Conservation (phyloP, 2,329 filamentous ascomycete species). For the Fusarium succisae region DNA sequence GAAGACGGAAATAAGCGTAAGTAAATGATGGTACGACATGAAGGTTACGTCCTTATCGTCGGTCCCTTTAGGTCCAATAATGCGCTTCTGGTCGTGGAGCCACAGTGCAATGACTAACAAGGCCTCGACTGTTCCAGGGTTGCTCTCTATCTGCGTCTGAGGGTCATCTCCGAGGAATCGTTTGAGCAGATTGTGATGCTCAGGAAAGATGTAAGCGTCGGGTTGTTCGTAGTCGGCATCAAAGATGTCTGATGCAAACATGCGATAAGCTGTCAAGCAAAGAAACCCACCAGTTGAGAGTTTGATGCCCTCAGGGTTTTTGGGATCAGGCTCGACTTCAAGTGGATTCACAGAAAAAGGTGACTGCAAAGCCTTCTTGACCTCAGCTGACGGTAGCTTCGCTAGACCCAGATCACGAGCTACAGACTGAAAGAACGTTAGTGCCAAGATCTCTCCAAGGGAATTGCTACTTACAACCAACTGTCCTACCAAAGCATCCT, state of each 20-base stretch:
- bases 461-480: slow-evolving; percentile 64
- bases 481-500: slow-evolving; percentile 76
- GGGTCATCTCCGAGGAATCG: slow-evolving; percentile 63
- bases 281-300: slow-evolving; percentile 68
- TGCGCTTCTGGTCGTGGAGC: slow-evolving; percentile 61
- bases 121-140: slow-evolving; percentile 67
- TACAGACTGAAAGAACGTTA: slow-evolving; percentile 60
- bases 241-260: slow-evolving; percentile 71
- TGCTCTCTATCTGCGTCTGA: slow-evolving; percentile 57
- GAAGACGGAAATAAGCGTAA: slow-evolving; percentile 66
- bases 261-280: slow-evolving; percentile 68
- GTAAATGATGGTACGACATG: slow-evolving; percentile 68
- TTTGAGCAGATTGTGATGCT: slow-evolving; percentile 64
- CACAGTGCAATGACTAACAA: slow-evolving; percentile 68
- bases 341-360: slow-evolving; percentile 57
- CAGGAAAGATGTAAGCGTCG: slow-evolving; percentile 67
- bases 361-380: slow-evolving; percentile 56
- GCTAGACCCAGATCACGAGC: slow-evolving; percentile 69
- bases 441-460: neutral
- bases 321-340: slow-evolving; percentile 55
- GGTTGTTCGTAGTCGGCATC: slow-evolving; percentile 63
- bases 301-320: slow-evolving; percentile 61
- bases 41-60: slow-evolving; percentile 55
- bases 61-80: slow-evolving; percentile 46
- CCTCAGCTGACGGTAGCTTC: slow-evolving; percentile 55